phyloP scores from a whole-genome alignment of 2,329 filamentous ascomycete species.

The Arthrobotrys conoides region DNA sequence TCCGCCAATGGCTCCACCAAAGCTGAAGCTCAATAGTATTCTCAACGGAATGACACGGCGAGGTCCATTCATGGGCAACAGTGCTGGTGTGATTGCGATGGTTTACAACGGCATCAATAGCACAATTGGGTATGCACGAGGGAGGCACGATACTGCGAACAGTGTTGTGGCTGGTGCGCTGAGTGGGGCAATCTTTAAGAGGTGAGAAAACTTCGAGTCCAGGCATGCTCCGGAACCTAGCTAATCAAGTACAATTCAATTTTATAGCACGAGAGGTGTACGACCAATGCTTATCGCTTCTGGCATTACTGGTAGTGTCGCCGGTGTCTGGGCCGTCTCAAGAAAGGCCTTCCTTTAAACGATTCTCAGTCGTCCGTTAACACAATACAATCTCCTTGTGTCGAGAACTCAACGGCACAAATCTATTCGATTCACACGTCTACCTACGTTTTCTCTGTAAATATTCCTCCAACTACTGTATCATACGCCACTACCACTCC shows the following conservation, averaged over 20 bases:
- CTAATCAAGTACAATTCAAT: conserved; percentile 22
- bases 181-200: conserved; percentile 94
- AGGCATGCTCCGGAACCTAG: neutral
- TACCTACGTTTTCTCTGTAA: conserved; percentile 40
- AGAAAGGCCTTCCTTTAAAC: conserved; percentile 62
- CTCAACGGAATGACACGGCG: conserved; percentile 93
- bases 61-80: conserved; percentile 96
- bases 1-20: conserved; percentile 81
- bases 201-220: conserved; percentile 15
- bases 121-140: conserved; percentile 81
- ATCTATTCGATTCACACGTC: neutral
- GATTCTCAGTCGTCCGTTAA: neutral
- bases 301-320: conserved; percentile 86
- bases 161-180: conserved; percentile 86
- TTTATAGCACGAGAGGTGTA: conserved; percentile 81
- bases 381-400: neutral
- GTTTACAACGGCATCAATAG: conserved; percentile 96
- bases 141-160: conserved; percentile 91
- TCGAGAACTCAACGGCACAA: neutral
- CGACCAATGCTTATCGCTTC: conserved; percentile 95
- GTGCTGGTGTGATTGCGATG: conserved; percentile 93
- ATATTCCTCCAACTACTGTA: conserved; percentile 55
- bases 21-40: conserved; percentile 92
- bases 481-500: conserved; percentile 44
- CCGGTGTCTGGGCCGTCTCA: conserved; percentile 86